phyloP scores from a whole-genome alignment of 495 filamentous ascomycete species.

The Penicillium robsamsonii region DNA sequence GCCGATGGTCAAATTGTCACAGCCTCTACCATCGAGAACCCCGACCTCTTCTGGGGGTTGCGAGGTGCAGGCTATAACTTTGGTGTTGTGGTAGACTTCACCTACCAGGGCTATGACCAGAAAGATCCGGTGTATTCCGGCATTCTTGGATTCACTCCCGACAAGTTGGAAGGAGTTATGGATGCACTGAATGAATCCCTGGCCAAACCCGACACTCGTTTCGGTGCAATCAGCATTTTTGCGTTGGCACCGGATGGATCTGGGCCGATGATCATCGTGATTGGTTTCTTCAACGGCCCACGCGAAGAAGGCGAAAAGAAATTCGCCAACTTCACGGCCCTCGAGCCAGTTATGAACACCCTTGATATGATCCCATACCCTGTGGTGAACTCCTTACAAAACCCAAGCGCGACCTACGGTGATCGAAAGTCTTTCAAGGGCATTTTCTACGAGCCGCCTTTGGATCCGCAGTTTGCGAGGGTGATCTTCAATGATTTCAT shows the following conservation, averaged over 20 bases:
- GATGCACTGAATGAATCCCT: conserved; percentile 40
- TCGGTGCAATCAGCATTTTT: conserved; percentile 39
- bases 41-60: conserved; percentile 51
- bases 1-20: conserved; percentile 46
- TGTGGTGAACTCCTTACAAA: conserved; percentile 42
- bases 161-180: conserved; percentile 41
- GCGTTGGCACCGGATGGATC: conserved; percentile 36
- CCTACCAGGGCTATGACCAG: conserved; percentile 45
- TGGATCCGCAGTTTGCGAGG: conserved; percentile 35
- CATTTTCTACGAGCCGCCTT: conserved; percentile 45
- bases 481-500: conserved; percentile 40
- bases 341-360: conserved; percentile 39
- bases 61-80: conserved; percentile 49
- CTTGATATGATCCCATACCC: conserved; percentile 43
- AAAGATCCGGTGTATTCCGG: conserved; percentile 47
- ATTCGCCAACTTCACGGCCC: conserved; percentile 37
- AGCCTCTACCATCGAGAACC: conserved; percentile 37
- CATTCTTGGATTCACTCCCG: conserved; percentile 38
- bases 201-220: conserved; percentile 30
- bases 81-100: conserved; percentile 48
- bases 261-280: conserved; percentile 38
- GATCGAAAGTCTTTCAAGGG: conserved; percentile 49
- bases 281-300: conserved; percentile 53
- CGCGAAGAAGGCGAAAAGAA: conserved; percentile 38
- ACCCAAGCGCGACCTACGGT: conserved; percentile 40